phyloP scores from a whole-genome alignment of 768 basidiomycete species.

The Roridomyces roridus region DNA sequence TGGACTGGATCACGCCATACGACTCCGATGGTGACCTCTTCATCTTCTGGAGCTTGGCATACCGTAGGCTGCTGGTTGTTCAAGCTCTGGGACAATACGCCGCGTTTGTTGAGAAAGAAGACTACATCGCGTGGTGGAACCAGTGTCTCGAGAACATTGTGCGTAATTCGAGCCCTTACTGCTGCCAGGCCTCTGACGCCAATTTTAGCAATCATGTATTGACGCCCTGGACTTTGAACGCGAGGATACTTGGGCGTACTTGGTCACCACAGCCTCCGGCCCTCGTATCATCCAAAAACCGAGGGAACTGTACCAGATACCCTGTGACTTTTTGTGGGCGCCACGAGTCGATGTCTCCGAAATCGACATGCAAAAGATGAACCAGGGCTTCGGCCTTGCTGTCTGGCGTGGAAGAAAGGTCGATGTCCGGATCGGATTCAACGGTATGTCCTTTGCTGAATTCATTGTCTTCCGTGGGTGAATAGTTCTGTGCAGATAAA shows the following conservation, averaged over 20 bases:
- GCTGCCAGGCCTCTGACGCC: not conserved
- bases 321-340: slow-evolving; percentile 14
- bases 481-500: not conserved
- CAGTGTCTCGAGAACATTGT: slow-evolving; percentile 14
- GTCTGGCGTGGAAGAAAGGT: slow-evolving; percentile 13
- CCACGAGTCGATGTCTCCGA: slow-evolving; percentile 10
- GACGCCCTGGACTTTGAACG: slow-evolving; percentile 11
- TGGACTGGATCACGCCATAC: no score
- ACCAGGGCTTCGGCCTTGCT: not conserved
- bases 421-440: not conserved
- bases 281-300: slow-evolving; percentile 14
- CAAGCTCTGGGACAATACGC: not conserved
- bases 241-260: not conserved
- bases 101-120: not conserved
- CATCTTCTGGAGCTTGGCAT: slow-evolving; percentile 2
- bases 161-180: not conserved
- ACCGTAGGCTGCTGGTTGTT: not conserved
- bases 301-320: not conserved
- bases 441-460: not conserved
- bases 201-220: slow-evolving; percentile 12
- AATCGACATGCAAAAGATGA: not conserved
- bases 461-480: not conserved
- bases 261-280: no score
- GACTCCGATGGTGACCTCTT: not conserved
- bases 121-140: not conserved